A percentile compares a stretch with the other conserved stretches of the same genome.
Conservation (phyloP, 805 yeast species). For the Scheffersomyces stipitis region DNA sequence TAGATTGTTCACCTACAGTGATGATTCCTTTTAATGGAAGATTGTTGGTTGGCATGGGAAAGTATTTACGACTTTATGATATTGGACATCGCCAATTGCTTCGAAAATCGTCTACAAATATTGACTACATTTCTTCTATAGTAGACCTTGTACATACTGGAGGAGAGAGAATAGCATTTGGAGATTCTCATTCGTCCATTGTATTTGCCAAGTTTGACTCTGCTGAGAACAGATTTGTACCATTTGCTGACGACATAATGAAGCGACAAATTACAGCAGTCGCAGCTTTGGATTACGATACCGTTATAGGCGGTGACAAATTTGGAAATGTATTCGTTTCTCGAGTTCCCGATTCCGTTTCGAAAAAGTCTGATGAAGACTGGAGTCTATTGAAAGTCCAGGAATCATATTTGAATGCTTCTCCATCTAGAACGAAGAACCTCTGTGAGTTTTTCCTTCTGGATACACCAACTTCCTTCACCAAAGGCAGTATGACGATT, state of each 20-base stretch:
- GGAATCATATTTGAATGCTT: constrained; percentile 45
- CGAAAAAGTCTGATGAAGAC: constrained; percentile 53
- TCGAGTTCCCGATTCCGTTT: constrained; percentile 54
- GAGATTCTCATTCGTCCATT: constrained; percentile 71
- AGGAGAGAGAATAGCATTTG: constrained; percentile 56
- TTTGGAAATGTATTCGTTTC: constrained; percentile 78
- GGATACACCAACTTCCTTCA: constrained; percentile 69
- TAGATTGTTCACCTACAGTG: constrained; percentile 49
- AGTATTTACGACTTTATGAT: constrained; percentile 59
- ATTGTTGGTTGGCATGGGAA: constrained; percentile 58
- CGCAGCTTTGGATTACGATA: constrained; percentile 65
- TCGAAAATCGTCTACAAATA: constrained; percentile 53
- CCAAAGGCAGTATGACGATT: constrained; percentile 49
- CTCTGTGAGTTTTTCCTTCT: constrained; percentile 61
- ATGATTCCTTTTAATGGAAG: constrained; percentile 55
- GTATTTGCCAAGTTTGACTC: constrained; percentile 55
- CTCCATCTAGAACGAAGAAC: constrained; percentile 50
- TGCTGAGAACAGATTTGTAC: constrained; percentile 48
- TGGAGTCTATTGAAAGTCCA: constrained; percentile 30
- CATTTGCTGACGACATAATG: constrained; percentile 68
- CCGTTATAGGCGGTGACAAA: constrained; percentile 81
- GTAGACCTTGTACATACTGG: constrained; percentile 55
- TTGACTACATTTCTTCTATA: constrained; percentile 49
- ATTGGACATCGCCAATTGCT: constrained; percentile 79
- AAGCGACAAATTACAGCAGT: constrained; percentile 66